A percentile compares a stretch with the other conserved stretches of the same genome.
phyloP scores from a whole-genome alignment of 352 stramenopile genomes.

The Blastocystis sp. region DNA sequence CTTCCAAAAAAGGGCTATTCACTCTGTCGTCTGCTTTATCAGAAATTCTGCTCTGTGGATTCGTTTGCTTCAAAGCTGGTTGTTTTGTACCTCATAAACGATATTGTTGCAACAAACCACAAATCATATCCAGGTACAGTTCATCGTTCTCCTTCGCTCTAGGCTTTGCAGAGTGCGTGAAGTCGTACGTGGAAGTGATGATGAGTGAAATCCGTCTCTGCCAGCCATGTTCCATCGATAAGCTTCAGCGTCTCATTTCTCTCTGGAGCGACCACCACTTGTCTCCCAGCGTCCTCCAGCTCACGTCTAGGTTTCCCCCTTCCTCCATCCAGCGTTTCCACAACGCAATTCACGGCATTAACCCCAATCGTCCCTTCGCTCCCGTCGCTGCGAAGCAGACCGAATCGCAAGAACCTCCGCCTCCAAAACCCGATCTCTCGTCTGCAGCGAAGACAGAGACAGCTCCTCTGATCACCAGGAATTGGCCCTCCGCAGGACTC shows the following conservation, averaged over 20 bases:
- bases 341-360: background rate
- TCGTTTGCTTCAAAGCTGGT: conserved; percentile 30
- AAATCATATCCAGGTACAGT: background rate
- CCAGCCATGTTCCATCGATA: background rate
- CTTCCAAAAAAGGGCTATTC: conserved; percentile 18
- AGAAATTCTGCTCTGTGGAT: background rate
- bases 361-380: too few relatives aligned
- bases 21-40: background rate
- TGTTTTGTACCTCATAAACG: conserved; percentile 18
- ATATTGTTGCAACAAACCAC: background rate
- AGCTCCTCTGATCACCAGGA: too few relatives aligned
- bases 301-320: background rate
- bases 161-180: background rate
- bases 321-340: background rate
- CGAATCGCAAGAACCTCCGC: background rate
- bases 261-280: background rate
- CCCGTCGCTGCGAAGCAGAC: background rate
- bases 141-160: background rate
- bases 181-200: conserved; percentile 33
- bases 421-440: background rate
- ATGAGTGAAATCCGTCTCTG: background rate
- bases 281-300: background rate
- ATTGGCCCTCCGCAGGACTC: background rate
- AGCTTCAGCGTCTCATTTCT: background rate
- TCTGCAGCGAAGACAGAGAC: background rate